These are phyloP conservation scores for Friedmanniomyces simplex DNA, from an alignment of 495 filamentous ascomycete species.

Conservation along the genomic window DNA sequence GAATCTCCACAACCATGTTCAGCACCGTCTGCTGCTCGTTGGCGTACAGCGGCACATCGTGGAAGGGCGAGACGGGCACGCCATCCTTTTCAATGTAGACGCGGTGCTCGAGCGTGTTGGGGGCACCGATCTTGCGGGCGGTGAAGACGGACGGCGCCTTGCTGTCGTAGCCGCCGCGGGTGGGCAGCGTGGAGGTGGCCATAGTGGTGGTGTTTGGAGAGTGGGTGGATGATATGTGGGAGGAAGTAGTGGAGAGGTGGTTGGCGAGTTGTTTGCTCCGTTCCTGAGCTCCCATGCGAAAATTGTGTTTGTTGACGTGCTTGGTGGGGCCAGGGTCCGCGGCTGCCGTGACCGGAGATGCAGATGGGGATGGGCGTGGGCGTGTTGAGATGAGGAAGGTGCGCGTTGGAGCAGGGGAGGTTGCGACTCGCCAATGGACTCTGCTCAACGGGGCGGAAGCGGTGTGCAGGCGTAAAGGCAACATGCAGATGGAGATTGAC, in stretches of 20 bases:
- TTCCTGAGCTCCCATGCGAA: background rate
- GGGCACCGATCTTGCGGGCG: constrained; percentile 74
- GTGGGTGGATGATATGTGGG: constrained; percentile 21
- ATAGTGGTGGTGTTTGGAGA: constrained; percentile 45
- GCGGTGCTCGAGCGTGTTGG: constrained; percentile 93
- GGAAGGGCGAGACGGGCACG: constrained; percentile 84
- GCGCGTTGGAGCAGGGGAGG: constrained; percentile 12
- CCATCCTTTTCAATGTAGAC: constrained; percentile 98
- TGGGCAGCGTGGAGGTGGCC: constrained; percentile 43
- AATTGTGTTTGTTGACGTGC: constrained; percentile 12
- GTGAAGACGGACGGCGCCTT: constrained; percentile 45
- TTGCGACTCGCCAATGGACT: background rate
- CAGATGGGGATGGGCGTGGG: background rate
- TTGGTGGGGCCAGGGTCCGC: constrained; percentile 14
- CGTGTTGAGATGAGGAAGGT: constrained; percentile 1
- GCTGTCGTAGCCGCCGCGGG: constrained; percentile 50
- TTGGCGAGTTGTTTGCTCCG: constrained; percentile 30
- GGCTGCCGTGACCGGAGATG: background rate
- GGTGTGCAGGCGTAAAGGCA: background rate
- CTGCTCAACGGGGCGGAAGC: background rate
- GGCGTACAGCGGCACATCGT: constrained; percentile 96
- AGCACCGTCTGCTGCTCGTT: constrained; percentile 85
- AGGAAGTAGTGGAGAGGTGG: constrained; percentile 18
- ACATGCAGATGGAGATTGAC: background rate
- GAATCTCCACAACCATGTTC: constrained; percentile 99